phyloP scores from a whole-genome alignment of 768 basidiomycete genomes.

The Asterophora lycoperdoides region DNA sequence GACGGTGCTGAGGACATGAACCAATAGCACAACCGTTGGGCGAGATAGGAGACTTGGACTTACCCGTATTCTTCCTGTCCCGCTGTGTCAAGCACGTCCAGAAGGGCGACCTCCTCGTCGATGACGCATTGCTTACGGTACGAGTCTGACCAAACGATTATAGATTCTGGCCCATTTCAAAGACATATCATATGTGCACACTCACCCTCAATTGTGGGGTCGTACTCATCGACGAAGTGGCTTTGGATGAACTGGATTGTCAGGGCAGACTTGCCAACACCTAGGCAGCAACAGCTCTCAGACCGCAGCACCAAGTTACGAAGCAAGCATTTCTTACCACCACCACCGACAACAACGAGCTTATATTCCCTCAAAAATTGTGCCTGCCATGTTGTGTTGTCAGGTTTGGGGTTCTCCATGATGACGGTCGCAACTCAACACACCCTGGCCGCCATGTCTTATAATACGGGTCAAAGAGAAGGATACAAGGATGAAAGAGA shows the following conservation, averaged over 20 bases:
- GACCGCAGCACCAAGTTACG: not conserved
- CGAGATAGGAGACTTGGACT: slow-evolving; percentile 24
- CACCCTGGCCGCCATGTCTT: slow-evolving; percentile 37
- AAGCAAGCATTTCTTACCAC: slow-evolving; percentile 54
- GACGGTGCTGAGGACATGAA: not conserved
- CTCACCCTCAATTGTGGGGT: slow-evolving; percentile 92
- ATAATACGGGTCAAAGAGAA: not conserved
- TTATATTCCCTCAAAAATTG: slow-evolving; percentile 96
- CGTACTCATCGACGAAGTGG: slow-evolving; percentile 89
- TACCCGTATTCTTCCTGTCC: slow-evolving; percentile 98
- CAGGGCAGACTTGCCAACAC: slow-evolving; percentile 74
- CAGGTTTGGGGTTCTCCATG: slow-evolving; percentile 2
- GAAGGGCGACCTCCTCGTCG: slow-evolving; percentile 96
- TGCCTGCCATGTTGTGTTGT: slow-evolving; percentile 43
- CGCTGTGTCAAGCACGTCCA: slow-evolving; percentile 96
- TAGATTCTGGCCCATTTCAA: not conserved
- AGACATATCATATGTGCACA: not conserved
- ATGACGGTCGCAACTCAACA: slow-evolving; percentile 10
- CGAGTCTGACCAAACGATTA: slow-evolving; percentile 54
- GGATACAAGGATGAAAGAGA: slow-evolving; percentile 2
- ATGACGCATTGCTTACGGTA: slow-evolving; percentile 97
- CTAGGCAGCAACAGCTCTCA: slow-evolving; percentile 22
- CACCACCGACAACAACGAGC: slow-evolving; percentile 97
- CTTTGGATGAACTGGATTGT: slow-evolving; percentile 99
- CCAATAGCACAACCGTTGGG: not conserved